These are phyloP conservation scores for Hyparrhenia diplandra DNA, from an alignment of 176 grass and related monocot species.

Conservation along the genomic window DNA sequence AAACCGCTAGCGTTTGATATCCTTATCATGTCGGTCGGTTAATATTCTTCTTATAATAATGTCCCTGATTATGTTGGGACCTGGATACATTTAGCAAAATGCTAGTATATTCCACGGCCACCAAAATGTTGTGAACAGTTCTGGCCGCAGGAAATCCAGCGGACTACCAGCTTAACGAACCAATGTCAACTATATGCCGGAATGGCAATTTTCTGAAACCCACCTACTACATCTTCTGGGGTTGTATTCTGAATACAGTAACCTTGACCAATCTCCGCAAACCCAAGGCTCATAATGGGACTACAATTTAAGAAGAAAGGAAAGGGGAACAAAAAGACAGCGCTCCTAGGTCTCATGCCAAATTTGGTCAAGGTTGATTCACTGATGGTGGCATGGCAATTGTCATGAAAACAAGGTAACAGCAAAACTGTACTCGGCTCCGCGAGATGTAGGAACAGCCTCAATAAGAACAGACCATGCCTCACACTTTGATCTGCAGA, in stretches of 20 bases:
- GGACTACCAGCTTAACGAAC: neutral
- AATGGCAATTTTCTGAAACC: slow-evolving; percentile 24
- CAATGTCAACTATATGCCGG: slow-evolving; percentile 13
- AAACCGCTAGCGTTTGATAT: neutral
- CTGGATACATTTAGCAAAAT: neutral
- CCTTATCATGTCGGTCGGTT: neutral
- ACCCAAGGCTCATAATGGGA: slow-evolving; percentile 42
- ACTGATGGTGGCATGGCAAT: slow-evolving; percentile 10
- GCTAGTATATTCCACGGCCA: neutral
- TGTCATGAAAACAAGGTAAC: slow-evolving; percentile 38
- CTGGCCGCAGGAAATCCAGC: slow-evolving; percentile 6
- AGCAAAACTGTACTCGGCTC: slow-evolving; percentile 46
- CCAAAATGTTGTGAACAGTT: slow-evolving; percentile 18
- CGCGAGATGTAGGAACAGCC: slow-evolving; percentile 30
- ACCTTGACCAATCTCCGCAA: slow-evolving; percentile 39
- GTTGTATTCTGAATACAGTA: slow-evolving; percentile 34
- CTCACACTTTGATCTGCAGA: slow-evolving; percentile 49
- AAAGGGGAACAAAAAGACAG: slow-evolving; percentile 8
- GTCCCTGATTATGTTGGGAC: neutral
- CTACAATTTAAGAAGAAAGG: neutral
- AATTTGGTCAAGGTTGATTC: slow-evolving; percentile 49
- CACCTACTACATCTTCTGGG: slow-evolving; percentile 27
- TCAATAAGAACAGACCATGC: slow-evolving; percentile 26
- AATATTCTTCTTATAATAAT: neutral
- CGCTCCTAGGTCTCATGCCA: slow-evolving; percentile 43